phyloP scores from a whole-genome alignment of 1,284 basidiomycete genomes.

The Austroboletus novae-zelandiae region DNA sequence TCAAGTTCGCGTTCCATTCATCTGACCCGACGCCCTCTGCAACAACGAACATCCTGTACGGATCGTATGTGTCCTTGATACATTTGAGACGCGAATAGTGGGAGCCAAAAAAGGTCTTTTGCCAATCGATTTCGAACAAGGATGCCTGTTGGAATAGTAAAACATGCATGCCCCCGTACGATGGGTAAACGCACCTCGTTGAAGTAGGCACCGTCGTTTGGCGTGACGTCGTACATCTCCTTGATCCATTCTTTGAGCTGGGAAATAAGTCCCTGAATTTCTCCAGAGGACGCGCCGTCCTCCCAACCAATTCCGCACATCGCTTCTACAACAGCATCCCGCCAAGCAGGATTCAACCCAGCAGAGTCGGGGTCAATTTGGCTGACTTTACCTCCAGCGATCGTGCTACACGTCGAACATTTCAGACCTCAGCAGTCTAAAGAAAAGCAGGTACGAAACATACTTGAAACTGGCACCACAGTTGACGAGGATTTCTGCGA shows the following conservation, averaged over 20 bases:
- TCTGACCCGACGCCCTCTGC: slow-evolving; percentile 45
- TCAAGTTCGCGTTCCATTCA: slow-evolving; percentile 29
- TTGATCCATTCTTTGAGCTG: slow-evolving; percentile 30
- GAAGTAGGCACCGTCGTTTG: slow-evolving; percentile 39
- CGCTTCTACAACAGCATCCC: slow-evolving; percentile 36
- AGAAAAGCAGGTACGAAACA: neutral
- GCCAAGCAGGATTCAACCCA: slow-evolving; percentile 44
- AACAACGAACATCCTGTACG: slow-evolving; percentile 43
- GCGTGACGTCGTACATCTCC: slow-evolving; percentile 18
- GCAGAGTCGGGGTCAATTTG: slow-evolving; percentile 35
- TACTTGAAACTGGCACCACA: slow-evolving; percentile 12
- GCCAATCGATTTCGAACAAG: slow-evolving; percentile 36
- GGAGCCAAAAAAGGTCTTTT: slow-evolving; percentile 42
- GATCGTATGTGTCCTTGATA: slow-evolving; percentile 47
- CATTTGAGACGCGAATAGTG: slow-evolving; percentile 38
- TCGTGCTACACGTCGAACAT: slow-evolving; percentile 20
- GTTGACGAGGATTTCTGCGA: slow-evolving; percentile 30
- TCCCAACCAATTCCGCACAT: slow-evolving; percentile 30
- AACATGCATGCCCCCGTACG: no score
- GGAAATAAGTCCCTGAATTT: slow-evolving; percentile 29
- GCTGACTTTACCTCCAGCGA: slow-evolving; percentile 41
- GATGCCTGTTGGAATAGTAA: slow-evolving; percentile 33
- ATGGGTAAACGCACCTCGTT: slow-evolving; percentile 39
- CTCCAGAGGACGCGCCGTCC: slow-evolving; percentile 30
- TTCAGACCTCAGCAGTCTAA: neutral